A percentile compares a stretch with the other conserved stretches of the same genome.
Conservation (phyloP, 495 filamentous ascomycete genomes). For the Penicillium pulvis region DNA sequence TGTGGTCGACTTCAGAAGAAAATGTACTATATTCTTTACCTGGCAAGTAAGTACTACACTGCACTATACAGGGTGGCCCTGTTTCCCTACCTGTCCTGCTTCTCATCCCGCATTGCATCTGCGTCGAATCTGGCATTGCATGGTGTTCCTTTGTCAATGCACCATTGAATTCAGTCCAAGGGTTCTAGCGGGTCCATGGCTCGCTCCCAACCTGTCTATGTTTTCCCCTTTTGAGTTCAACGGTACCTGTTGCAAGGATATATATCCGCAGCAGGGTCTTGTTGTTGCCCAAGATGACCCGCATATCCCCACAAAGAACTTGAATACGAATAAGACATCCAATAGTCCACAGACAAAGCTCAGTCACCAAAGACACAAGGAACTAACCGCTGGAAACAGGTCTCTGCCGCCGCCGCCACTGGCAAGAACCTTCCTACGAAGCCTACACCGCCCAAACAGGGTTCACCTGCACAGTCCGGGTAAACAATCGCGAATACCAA, state of each 20-base stretch:
- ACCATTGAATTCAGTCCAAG: neutral
- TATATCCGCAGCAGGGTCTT: neutral
- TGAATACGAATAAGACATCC: neutral
- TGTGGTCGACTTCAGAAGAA: neutral
- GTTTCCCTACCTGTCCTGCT: neutral
- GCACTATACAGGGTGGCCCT: too few relatives aligned
- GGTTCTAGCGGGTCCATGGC: neutral
- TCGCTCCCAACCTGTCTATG: neutral
- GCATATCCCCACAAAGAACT: neutral
- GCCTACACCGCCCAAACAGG: conserved; percentile 65
- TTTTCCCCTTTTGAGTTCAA: neutral
- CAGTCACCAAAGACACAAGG: neutral
- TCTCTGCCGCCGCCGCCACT: conserved; percentile 93
- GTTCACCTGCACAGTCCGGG: conserved; percentile 87
- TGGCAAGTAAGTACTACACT: conserved; percentile 57
- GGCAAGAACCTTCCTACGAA: conserved; percentile 91
- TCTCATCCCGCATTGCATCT: neutral
- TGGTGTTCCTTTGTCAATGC: neutral
- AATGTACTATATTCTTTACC: conserved; percentile 72
- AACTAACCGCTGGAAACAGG: conserved; percentile 53
- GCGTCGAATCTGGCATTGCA: conserved; percentile 1
- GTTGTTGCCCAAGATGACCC: neutral
- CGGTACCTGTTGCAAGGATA: neutral
- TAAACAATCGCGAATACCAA: conserved; percentile 96
- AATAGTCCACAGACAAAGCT: neutral